phyloP scores from a whole-genome alignment of 306 rosid genomes.

The Nissolia schottii region DNA sequence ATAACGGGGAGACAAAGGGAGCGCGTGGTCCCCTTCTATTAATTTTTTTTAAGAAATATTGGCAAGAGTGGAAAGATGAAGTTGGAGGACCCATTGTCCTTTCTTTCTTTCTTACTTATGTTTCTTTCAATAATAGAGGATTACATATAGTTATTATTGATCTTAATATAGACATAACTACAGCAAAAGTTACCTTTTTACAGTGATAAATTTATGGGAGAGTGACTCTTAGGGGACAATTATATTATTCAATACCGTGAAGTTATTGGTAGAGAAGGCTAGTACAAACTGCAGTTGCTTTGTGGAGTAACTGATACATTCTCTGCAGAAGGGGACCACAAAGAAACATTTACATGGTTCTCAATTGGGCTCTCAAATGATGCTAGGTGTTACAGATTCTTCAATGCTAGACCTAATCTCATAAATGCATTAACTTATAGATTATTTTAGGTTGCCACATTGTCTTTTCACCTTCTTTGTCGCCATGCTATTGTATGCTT shows the following conservation, averaged over 20 bases:
- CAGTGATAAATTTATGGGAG: not conserved
- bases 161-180: not conserved
- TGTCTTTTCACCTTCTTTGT: slow-evolving; percentile 17
- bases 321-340: slow-evolving; percentile 34
- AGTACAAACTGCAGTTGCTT: not conserved
- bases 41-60: too few relatives aligned
- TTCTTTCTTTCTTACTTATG: not conserved
- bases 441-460: slow-evolving; percentile 17
- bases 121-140: not conserved
- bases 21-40: too few relatives aligned
- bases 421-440: slow-evolving; percentile 27
- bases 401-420: slow-evolving; percentile 38
- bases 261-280: not conserved
- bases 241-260: not conserved
- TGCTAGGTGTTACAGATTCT: slow-evolving; percentile 11
- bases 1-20: not conserved
- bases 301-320: not conserved
- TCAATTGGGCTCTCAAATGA: slow-evolving; percentile 24
- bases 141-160: not conserved
- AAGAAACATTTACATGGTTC: slow-evolving; percentile 14
- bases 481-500: not conserved
- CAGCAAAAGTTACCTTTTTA: not conserved
- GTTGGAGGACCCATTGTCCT: not conserved
- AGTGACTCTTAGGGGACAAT: not conserved
- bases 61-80: not conserved